Conservation (phyloP, 352 stramenopile species). For the Aphanomyces astaci region DNA sequence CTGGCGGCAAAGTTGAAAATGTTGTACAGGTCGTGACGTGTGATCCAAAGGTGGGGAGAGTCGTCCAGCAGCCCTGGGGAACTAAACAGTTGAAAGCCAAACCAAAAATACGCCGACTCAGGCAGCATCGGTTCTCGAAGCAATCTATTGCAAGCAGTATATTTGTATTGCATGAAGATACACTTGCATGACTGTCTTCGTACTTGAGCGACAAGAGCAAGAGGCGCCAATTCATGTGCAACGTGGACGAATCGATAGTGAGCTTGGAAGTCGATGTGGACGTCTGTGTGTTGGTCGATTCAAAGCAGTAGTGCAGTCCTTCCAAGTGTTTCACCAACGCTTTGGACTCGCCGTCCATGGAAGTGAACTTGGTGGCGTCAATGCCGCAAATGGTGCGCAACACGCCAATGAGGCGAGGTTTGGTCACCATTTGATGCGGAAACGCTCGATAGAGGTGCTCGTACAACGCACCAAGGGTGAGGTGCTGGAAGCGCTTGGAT, state of each 20-base stretch:
- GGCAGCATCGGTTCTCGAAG: constrained; percentile 49
- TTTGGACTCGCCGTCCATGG: constrained; percentile 22
- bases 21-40: constrained; percentile 34
- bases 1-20: constrained; percentile 47
- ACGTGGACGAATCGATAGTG: neutral
- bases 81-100: constrained; percentile 48
- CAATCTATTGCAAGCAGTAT: constrained; percentile 26
- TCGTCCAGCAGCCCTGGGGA: constrained; percentile 49
- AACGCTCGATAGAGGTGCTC: constrained; percentile 65
- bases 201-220: constrained; percentile 51
- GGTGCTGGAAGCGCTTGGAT: constrained; percentile 31
- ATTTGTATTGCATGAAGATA: neutral
- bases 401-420: constrained; percentile 60
- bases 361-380: constrained; percentile 6
- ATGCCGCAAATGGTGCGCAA: constrained; percentile 47
- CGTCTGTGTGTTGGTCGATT: constrained; percentile 19
- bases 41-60: constrained; percentile 29
- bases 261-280: neutral
- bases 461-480: constrained; percentile 54
- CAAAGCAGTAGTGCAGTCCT: constrained; percentile 50
- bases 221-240: constrained; percentile 57
- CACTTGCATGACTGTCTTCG: too few species aligned
- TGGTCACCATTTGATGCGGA: constrained; percentile 54
- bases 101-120: constrained; percentile 46
- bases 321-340: constrained; percentile 49